phyloP scores from a whole-genome alignment of 352 stramenopile genomes.

The Pythium myriotylum region DNA sequence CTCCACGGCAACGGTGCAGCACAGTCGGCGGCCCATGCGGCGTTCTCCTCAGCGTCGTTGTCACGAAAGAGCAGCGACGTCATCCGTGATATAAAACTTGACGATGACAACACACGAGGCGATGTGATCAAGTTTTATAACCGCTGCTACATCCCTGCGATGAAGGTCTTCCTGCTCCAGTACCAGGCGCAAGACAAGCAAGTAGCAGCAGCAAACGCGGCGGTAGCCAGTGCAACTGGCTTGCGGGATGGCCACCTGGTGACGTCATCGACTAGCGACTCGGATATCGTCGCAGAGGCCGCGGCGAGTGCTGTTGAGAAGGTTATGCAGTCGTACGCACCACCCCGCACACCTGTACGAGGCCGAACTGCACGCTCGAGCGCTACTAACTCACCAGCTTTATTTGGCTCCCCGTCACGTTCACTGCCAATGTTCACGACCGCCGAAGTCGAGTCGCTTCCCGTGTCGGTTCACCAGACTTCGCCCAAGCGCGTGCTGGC shows the following conservation, averaged over 20 bases:
- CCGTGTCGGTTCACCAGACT: conserved; percentile 72
- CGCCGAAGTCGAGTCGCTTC: conserved; percentile 77
- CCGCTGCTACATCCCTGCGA: conserved; percentile 74
- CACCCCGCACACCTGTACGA: conserved; percentile 47
- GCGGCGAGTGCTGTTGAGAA: conserved; percentile 72
- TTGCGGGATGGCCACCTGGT: conserved; percentile 42
- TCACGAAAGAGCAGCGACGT: conserved; percentile 56
- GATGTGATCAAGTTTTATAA: conserved; percentile 93
- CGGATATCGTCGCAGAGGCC: conserved; percentile 78
- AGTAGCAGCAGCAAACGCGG: conserved; percentile 70
- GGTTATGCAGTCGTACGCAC: conserved; percentile 48
- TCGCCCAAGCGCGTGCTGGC: conserved; percentile 79
- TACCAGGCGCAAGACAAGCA: conserved; percentile 86
- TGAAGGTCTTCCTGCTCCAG: conserved; percentile 88
- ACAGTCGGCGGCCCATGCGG: conserved; percentile 17
- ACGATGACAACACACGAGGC: conserved; percentile 53
- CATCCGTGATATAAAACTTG: conserved; percentile 81
- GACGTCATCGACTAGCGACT: conserved; percentile 63
- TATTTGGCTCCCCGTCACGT: conserved; percentile 47
- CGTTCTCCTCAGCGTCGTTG: conserved; percentile 35
- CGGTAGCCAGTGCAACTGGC: conserved; percentile 43
- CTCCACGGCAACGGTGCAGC: conserved; percentile 22
- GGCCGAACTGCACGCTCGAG: conserved; percentile 12
- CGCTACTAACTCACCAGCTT: conserved; percentile 32
- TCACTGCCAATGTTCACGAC: conserved; percentile 59